Conservation (phyloP, 2,329 filamentous ascomycete species). For the Talaromyces pinophilus region DNA sequence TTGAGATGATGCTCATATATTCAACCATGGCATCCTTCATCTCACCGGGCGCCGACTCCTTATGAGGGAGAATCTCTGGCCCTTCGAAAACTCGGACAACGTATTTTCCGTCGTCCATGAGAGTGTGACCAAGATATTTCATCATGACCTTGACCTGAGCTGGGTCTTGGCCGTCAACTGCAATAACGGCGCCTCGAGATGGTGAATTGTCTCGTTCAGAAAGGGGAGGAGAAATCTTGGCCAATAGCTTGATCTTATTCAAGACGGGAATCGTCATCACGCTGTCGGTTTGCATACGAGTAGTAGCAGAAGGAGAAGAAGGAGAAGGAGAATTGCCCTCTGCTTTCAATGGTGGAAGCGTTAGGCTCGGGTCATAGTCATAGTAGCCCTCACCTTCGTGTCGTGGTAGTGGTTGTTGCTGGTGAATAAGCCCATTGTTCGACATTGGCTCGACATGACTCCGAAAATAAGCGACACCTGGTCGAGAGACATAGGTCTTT, state of each 20-base stretch:
- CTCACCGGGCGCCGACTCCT: conserved; percentile 32
- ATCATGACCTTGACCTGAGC: conserved; percentile 67
- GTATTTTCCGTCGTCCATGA: conserved; percentile 56
- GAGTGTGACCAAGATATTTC: conserved; percentile 59
- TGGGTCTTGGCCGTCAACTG: conserved; percentile 73
- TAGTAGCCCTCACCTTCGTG: conserved; percentile 39
- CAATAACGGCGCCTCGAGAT: conserved; percentile 75
- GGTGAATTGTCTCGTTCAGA: conserved; percentile 34
- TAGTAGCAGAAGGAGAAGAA: conserved; percentile 27
- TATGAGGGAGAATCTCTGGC: conserved; percentile 35
- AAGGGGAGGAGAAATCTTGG: conserved; percentile 72
- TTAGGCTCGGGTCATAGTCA: conserved; percentile 54
- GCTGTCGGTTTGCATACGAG: conserved; percentile 59
- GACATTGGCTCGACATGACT: conserved; percentile 55
- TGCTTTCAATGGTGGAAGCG: conserved; percentile 57
- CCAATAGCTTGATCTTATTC: conserved; percentile 74
- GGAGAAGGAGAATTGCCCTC: conserved; percentile 30
- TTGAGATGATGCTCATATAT: conserved; percentile 68
- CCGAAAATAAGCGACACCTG: conserved; percentile 36
- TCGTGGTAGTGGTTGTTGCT: conserved; percentile 30
- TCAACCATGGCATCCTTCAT: conserved; percentile 51
- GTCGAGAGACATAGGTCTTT: conserved; percentile 47
- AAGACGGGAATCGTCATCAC: conserved; percentile 74
- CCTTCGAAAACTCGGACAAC: conserved; percentile 54
- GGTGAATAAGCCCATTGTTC: conserved; percentile 44